phyloP scores from a whole-genome alignment of 164 flowering plant genomes.

The Macadamia tetraphylla region DNA sequence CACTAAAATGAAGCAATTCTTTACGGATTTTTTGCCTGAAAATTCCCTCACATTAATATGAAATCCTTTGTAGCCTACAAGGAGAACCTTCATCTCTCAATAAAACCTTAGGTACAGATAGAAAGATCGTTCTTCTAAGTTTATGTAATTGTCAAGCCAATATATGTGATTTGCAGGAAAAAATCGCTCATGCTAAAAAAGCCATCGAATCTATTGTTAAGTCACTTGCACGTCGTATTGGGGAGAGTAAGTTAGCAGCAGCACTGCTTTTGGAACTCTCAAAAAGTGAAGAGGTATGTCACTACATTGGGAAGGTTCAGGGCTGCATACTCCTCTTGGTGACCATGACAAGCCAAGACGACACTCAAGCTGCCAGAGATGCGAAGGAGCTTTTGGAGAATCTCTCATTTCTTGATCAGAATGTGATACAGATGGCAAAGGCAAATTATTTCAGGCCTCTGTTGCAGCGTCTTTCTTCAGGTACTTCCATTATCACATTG shows the following conservation, averaged over 20 bases:
- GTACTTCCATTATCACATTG: slow-evolving; percentile 23
- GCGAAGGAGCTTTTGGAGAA: slow-evolving; percentile 53
- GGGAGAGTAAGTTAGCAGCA: slow-evolving; percentile 56
- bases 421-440: slow-evolving; percentile 65
- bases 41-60: too few relatives aligned
- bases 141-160: slow-evolving; percentile 3
- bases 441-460: slow-evolving; percentile 62
- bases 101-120: background rate
- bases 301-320: slow-evolving; percentile 49
- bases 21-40: too few relatives aligned
- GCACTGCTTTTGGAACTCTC: slow-evolving; percentile 58
- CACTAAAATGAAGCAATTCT: too few relatives aligned
- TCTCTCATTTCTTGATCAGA: slow-evolving; percentile 53
- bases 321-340: slow-evolving; percentile 69
- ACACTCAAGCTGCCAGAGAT: slow-evolving; percentile 44
- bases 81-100: background rate
- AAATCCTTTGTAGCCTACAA: too few relatives aligned
- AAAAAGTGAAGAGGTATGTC: slow-evolving; percentile 22
- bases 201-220: slow-evolving; percentile 46
- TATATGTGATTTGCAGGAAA: slow-evolving; percentile 40
- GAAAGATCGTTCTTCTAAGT: too few relatives aligned
- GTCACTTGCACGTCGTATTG: slow-evolving; percentile 50
- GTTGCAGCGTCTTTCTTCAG: slow-evolving; percentile 55
- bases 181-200: slow-evolving; percentile 34
- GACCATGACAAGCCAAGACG: slow-evolving; percentile 46